A percentile compares a stretch with the other conserved stretches of the same genome.
phyloP scores from a whole-genome alignment of 2,329 filamentous ascomycete species.

The Fusarium aywerte region DNA sequence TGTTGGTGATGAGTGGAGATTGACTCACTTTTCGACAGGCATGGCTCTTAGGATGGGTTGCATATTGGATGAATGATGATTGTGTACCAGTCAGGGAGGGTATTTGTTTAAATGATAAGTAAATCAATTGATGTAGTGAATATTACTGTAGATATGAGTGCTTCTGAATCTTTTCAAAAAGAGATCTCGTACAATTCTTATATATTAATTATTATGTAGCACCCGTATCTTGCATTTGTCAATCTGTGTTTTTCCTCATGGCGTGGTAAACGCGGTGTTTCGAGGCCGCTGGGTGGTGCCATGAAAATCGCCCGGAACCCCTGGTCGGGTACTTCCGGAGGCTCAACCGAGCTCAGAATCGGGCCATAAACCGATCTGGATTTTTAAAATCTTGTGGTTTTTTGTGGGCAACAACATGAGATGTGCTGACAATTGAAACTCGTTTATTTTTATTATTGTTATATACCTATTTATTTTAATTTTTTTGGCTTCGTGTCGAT shows the following conservation, averaged over 20 bases:
- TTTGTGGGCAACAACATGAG: constrained; percentile 8
- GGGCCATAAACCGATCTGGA: constrained; percentile 12
- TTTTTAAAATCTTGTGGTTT: constrained; percentile 3
- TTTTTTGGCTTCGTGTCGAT: neutral
- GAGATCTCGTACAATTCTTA: neutral
- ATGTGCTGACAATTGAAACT: constrained; percentile 4
- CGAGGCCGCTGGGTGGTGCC: constrained; percentile 31
- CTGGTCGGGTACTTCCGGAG: constrained; percentile 32
- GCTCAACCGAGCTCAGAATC: constrained; percentile 16
- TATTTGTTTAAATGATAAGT: neutral
- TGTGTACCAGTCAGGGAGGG: neutral
- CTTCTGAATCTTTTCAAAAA: neutral
- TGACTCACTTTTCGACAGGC: constrained; percentile 31
- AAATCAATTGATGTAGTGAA: neutral
- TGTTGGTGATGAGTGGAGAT: neutral
- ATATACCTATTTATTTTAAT: no score
- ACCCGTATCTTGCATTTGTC: constrained; percentile 6
- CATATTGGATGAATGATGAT: constrained; percentile 7
- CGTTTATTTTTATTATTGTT: no score
- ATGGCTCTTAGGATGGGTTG: constrained; percentile 7
- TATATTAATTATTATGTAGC: neutral
- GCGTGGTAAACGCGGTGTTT: constrained; percentile 32
- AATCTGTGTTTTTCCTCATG: constrained; percentile 6
- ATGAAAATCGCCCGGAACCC: constrained; percentile 18
- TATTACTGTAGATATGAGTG: neutral